Evolutionary conservation across 192 early-diverging fungal genomes (phyloP).

Genomic region (Coemansia erecta): DNA sequence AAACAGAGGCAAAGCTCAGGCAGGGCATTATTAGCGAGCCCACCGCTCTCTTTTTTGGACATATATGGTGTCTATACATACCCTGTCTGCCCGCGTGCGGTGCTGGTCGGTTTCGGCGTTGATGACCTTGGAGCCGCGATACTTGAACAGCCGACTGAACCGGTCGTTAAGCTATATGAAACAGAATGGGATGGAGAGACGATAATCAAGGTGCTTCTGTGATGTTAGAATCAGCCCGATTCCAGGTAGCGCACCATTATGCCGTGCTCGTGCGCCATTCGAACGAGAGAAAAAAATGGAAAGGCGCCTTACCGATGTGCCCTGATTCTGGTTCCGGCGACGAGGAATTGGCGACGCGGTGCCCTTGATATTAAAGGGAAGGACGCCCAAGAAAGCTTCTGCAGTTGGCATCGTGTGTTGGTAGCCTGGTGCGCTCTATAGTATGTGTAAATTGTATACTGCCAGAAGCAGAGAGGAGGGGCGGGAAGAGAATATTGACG

Average conservation of each 20-base stretch:
- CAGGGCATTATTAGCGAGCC: too few species aligned
- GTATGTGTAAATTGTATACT: too few species aligned
- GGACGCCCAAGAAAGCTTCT: conserved; percentile 46
- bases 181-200: not conserved
- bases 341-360: conserved; percentile 43
- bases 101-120: conserved; percentile 23
- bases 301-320: conserved; percentile 34
- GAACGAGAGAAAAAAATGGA: not conserved
- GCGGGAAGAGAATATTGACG: not conserved
- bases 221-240: too few species aligned
- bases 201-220: not conserved
- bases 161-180: conserved; percentile 43
- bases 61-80: conserved; percentile 19
- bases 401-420: conserved; percentile 37
- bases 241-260: not conserved
- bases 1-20: not conserved
- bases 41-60: not conserved
- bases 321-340: conserved; percentile 37
- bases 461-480: too few species aligned
- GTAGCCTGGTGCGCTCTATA: not conserved
- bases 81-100: conserved; percentile 36
- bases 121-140: conserved; percentile 32
- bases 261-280: not conserved
- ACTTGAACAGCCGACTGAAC: conserved; percentile 47
- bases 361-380: conserved; percentile 47